A percentile compares a stretch with the other conserved stretches of the same genome.
Conservation (phyloP, 148 eudicot genomes). For the Silene conica region DNA sequence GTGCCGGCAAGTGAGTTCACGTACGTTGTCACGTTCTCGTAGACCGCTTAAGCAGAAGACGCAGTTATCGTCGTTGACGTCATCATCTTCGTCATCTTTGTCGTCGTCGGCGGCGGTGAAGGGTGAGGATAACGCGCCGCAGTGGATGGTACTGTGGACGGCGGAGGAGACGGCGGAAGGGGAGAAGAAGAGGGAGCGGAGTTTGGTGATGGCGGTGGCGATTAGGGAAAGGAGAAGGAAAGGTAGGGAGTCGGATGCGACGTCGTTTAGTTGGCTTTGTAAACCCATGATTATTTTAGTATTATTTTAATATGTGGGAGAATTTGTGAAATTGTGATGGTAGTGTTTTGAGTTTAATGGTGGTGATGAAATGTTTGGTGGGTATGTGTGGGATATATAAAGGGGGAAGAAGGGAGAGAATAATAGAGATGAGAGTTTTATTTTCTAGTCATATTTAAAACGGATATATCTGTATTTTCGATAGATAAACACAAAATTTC, state of each 20-base stretch:
- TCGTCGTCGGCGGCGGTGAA: conserved; percentile 38
- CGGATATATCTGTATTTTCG: no score
- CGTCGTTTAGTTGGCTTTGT: conserved; percentile 63
- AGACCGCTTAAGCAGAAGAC: conserved; percentile 53
- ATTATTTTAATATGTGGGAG: not conserved
- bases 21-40: conserved; percentile 48
- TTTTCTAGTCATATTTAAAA: no score
- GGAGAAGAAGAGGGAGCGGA: conserved; percentile 40
- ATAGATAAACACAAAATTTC: no score
- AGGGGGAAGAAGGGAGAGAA: not conserved
- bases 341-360: not conserved
- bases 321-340: not conserved
- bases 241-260: conserved; percentile 57
- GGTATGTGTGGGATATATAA: not conserved
- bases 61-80: conserved; percentile 24
- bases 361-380: not conserved
- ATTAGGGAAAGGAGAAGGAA: conserved; percentile 41
- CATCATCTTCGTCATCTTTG: not conserved
- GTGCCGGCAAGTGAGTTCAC: conserved; percentile 54
- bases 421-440: no score
- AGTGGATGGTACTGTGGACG: conserved; percentile 24
- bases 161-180: conserved; percentile 16
- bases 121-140: conserved; percentile 1
- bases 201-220: conserved; percentile 36
- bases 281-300: conserved; percentile 43